A percentile compares a stretch with the other conserved stretches of the same genome.
These are phyloP conservation scores for Quercus engelmannii DNA, from an alignment of 306 rosid species.

Conservation along the genomic window DNA sequence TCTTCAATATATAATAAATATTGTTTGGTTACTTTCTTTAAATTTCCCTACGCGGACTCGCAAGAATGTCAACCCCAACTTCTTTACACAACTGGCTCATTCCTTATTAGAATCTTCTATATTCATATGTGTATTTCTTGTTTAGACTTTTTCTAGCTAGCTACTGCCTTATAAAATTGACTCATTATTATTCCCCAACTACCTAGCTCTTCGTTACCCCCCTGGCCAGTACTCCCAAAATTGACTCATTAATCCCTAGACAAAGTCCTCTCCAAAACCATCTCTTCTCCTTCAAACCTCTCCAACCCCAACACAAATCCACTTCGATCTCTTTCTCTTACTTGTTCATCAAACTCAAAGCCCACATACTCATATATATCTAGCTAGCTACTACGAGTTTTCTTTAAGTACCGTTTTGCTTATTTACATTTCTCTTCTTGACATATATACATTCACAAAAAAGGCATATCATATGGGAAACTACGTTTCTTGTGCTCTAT, in stretches of 20 bases:
- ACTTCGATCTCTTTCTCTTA: background rate
- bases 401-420: too few species aligned
- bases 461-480: constrained; percentile 60
- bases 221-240: too few species aligned
- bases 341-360: too few species aligned
- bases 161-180: background rate
- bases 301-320: background rate
- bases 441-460: background rate
- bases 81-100: constrained; percentile 6
- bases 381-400: too few species aligned
- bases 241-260: too few species aligned
- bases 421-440: background rate
- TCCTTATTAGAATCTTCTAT: constrained; percentile 7
- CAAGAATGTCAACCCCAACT: constrained; percentile 10
- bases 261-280: too few species aligned
- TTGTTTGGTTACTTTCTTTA: background rate
- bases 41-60: constrained; percentile 19
- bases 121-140: background rate
- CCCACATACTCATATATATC: too few species aligned
- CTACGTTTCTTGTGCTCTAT: constrained; percentile 64
- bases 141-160: background rate
- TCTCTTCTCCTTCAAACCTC: background rate
- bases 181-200: background rate
- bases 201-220: background rate
- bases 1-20: background rate